Evolutionary conservation across 2,329 filamentous ascomycete genomes (phyloP), one percentile per base, ranked within the genome.

Genomic region (Penicillium capsulatum): DNA sequence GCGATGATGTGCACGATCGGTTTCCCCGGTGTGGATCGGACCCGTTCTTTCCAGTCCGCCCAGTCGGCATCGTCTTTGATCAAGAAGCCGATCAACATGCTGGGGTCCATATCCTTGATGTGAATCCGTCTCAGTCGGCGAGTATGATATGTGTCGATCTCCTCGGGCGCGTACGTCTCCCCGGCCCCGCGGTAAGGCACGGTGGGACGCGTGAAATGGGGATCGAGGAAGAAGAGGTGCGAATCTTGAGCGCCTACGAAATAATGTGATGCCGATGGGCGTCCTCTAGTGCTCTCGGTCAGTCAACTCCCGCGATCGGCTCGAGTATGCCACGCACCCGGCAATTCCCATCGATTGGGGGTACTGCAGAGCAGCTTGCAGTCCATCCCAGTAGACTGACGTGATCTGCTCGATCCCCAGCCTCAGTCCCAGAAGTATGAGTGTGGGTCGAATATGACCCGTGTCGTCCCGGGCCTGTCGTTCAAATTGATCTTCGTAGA

Each of bases 331-430:
- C 76, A 53, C 60, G 65, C 75, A 92, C 88, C 89, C 92, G 57
- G 92, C 92, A 49, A 98, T 95, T 8, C 92, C 92, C 35, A 96
- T 82, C n/a, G 88, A 94, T 60, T 97, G 92, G 6, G 83, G 79
- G 72, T 94, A 86, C 63, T 92, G 86, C 36, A 98, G 70, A 14
- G 86, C 79, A 14, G 84, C 77, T 55, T 90, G 88, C 22, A 98
- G 74, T n/a, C 90, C 87, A 60, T 94, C 86, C 81, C 91, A 94
- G 58, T 98, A 98, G 2, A 94, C 87, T 1, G 86, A 85, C 1
- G 89, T 98, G 53, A 97, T 84, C 58, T 92, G 88, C 52, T 97
- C 91, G 51, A 97, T 92, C 5, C 92, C 92, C 16, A 98, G 70
- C 37, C 92, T 77, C 11, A 91, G 92, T 30, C 90, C 87, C 7